These are phyloP conservation scores for Eragrostis curvula DNA, from an alignment of 176 grass and related monocot genomes.

Conservation along the genomic window DNA sequence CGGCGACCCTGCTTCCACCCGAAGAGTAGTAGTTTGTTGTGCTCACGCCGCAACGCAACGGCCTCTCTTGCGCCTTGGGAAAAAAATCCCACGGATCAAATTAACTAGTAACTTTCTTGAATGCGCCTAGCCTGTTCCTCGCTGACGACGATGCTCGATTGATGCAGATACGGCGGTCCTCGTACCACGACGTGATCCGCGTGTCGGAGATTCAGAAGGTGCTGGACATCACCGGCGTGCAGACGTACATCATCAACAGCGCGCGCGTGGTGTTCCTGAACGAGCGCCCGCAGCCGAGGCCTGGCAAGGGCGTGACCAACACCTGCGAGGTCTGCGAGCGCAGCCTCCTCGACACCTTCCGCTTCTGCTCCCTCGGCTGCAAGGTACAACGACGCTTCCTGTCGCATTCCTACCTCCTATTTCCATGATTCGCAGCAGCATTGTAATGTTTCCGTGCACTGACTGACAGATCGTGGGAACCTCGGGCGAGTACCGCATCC, in stretches of 20 bases:
- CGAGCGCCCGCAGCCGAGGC: conserved; percentile 88
- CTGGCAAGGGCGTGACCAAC: conserved; percentile 97
- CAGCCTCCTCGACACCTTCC: conserved; percentile 95
- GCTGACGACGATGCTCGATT: neutral
- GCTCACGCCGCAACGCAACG: conserved; percentile 29
- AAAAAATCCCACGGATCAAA: conserved; percentile 2
- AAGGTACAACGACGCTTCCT: conserved; percentile 50
- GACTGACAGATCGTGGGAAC: conserved; percentile 61
- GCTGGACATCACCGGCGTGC: conserved; percentile 91
- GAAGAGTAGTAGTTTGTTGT: conserved; percentile 14
- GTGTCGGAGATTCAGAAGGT: conserved; percentile 99
- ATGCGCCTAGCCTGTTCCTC: conserved; percentile 40
- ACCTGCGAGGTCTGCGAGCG: conserved; percentile 95
- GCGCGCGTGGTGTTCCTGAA: conserved; percentile 98
- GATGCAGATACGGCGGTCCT: conserved; percentile 82
- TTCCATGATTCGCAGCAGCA: conserved; percentile 13
- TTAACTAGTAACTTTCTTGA: conserved; percentile 33
- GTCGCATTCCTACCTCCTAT: neutral
- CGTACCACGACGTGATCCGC: conserved; percentile 98
- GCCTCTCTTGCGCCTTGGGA: conserved; percentile 41
- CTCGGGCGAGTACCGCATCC: conserved; percentile 43
- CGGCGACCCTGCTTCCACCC: conserved; percentile 19
- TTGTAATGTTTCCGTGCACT: neutral
- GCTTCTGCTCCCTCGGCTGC: conserved; percentile 98
- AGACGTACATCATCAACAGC: conserved; percentile 99